Evolutionary conservation across 1,284 basidiomycete species (phyloP).

Genomic region (Naganishia sp.): DNA sequence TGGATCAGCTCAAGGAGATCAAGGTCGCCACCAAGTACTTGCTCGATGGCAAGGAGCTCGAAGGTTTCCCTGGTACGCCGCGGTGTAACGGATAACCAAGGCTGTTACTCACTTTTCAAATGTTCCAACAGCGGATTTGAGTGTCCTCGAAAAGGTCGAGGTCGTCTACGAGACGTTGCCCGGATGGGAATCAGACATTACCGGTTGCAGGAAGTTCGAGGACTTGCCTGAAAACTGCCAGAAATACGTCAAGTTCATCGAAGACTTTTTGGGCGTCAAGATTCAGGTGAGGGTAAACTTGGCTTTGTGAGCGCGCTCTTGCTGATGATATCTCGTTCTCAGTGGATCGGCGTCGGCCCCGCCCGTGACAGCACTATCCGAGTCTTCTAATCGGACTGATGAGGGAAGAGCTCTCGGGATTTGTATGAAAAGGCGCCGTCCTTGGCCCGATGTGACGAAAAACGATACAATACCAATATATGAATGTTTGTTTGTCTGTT

Average conservation of each 20-base stretch:
- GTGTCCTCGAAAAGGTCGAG: constrained; percentile 74
- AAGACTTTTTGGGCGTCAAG: constrained; percentile 77
- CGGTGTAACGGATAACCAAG: not conserved
- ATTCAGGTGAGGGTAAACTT: constrained; percentile 79
- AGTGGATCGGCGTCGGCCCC: constrained; percentile 53
- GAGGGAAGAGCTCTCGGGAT: not conserved
- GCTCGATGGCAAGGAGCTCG: constrained; percentile 73
- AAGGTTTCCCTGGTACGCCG: constrained; percentile 80
- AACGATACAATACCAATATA: not conserved
- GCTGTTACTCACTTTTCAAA: not conserved
- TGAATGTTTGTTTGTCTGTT: not conserved
- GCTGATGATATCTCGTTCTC: not conserved
- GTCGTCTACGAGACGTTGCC: constrained; percentile 88
- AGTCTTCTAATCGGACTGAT: constrained; percentile 16
- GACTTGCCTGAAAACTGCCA: constrained; percentile 82
- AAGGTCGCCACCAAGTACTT: constrained; percentile 83
- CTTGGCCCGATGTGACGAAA: not conserved
- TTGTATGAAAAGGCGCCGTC: not conserved
- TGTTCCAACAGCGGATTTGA: constrained; percentile 70
- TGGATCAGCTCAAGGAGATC: constrained; percentile 84
- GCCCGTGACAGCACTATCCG: constrained; percentile 51
- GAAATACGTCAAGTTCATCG: constrained; percentile 86
- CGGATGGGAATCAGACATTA: constrained; percentile 87
- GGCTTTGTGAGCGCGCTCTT: constrained; percentile 54
- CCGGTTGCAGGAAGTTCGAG: constrained; percentile 66